Conservation (phyloP, 2,329 filamentous ascomycete genomes). For the Colletotrichum trifolii region DNA sequence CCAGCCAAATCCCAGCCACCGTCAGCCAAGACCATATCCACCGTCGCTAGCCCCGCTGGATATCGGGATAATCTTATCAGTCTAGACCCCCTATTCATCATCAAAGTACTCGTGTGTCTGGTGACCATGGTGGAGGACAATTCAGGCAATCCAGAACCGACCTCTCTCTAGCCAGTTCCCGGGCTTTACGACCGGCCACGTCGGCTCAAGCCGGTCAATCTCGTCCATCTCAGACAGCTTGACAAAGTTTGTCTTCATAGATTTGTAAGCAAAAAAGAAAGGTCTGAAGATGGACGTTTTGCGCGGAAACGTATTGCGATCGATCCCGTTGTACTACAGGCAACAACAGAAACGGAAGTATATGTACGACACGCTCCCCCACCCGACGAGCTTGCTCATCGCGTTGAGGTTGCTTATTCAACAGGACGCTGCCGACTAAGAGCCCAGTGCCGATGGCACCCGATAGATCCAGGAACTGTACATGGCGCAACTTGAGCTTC, state of each 20-base stretch:
- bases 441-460: constrained; percentile 57
- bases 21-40: no score
- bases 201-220: constrained; percentile 50
- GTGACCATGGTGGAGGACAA: not conserved
- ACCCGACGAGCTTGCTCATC: constrained; percentile 76
- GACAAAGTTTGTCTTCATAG: constrained; percentile 65
- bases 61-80: no score
- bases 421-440: constrained; percentile 49
- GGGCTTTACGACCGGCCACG: constrained; percentile 49
- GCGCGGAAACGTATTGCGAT: constrained; percentile 73
- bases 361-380: constrained; percentile 73
- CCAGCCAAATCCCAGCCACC: no score
- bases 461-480: constrained; percentile 55
- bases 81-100: not conserved
- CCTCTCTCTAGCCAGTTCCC: constrained; percentile 52
- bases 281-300: constrained; percentile 72
- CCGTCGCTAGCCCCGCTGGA: no score
- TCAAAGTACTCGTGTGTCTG: not conserved
- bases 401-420: constrained; percentile 69
- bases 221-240: constrained; percentile 52
- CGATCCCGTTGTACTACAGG: constrained; percentile 71
- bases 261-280: constrained; percentile 75
- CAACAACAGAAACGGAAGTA: constrained; percentile 78
- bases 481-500: constrained; percentile 53
- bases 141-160: constrained; percentile 55